Evolutionary conservation across 768 basidiomycete genomes (phyloP), one percentile per base, ranked within the genome.

Genomic region (Termitomyces eurrhizus): DNA sequence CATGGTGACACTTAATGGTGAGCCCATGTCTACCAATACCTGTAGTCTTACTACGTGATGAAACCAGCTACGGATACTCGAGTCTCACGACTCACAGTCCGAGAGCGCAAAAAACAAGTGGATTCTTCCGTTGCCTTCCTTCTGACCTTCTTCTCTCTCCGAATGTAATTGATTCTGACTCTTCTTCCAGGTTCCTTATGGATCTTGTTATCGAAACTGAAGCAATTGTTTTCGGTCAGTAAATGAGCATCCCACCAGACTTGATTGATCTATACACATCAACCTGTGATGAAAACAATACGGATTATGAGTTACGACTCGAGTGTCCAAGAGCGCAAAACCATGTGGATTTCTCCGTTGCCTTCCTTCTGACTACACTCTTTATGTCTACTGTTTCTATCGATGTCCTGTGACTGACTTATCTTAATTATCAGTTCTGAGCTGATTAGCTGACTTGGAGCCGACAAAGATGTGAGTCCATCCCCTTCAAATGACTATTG

Each of bases 81-180:
- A 69, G 72, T 70, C 64, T 64, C 49, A 21, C 49, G 68, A 69
- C 69, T 71, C 66, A 53, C 52, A 48, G 59, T 73, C 72, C 71
- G 72, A 73, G 71, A 73, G 71, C 71, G 70, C 70, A 71, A 73
- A 68, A 58, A 58, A 62, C 68, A 54, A 82, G 79, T 80, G 80
- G 79, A 82, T 75, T 66, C 66, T 62, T 77, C 82, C 82, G 79
- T 83, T 83, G 80, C 81, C 81, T 83, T 82, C 82, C 81, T 80
- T 79, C 79, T 78, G 80, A 81, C 63, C 52, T 54, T 64, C 52
- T 24, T 39, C 5, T 21, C 7, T 32, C 0, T 35, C 50, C 29
- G 4, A 24, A 18, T 35, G 26, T 42, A n/a, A 45, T 2, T n/a
- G 4, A 45, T 13, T 18, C 49, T 61, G 45, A 60, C n/a, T 16